Percentiles rank a stretch among this genome's conserved stretches.
phyloP scores from a whole-genome alignment of 1,139 yeast genomes.

The Magnusiomyces paraingens region DNA sequence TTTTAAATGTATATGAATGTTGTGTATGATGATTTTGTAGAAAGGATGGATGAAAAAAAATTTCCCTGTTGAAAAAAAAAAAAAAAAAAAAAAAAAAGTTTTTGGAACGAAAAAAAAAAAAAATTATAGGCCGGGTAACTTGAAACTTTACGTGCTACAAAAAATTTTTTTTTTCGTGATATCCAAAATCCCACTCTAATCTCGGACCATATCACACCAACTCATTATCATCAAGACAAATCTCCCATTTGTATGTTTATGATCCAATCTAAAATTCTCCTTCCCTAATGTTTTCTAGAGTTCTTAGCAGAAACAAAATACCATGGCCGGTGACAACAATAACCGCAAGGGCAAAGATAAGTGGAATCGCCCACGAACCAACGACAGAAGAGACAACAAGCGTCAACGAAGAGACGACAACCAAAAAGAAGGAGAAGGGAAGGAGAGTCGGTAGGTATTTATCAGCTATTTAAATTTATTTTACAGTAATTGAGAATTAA shows the following conservation, averaged over 20 bases:
- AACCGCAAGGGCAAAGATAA: conserved; percentile 14
- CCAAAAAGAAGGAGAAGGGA: conserved; percentile 5
- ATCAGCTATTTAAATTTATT: not conserved
- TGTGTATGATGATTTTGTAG: not conserved
- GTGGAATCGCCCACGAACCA: conserved; percentile 18
- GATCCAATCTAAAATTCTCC: not conserved
- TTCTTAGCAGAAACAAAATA: not conserved
- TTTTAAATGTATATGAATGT: conserved; percentile 28
- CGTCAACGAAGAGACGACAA: conserved; percentile 12
- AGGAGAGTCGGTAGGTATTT: conserved; percentile 10
- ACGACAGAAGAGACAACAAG: conserved; percentile 15
- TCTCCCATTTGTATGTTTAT: too few relatives aligned
- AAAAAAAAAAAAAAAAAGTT: too few relatives aligned
- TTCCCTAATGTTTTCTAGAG: conserved; percentile 5
- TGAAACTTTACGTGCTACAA: not conserved
- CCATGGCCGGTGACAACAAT: conserved; percentile 3
- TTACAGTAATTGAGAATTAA: too few relatives aligned
- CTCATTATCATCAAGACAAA: too few relatives aligned
- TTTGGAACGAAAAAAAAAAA: not conserved
- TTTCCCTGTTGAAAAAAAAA: not conserved
- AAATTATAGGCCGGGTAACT: conserved; percentile 1
- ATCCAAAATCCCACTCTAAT: too few relatives aligned
- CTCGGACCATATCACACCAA: too few relatives aligned
- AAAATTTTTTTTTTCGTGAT: conserved; percentile 5
- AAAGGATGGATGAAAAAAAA: not conserved